phyloP scores from a whole-genome alignment of 345 rosid species.

The Reutealis trisperma region DNA sequence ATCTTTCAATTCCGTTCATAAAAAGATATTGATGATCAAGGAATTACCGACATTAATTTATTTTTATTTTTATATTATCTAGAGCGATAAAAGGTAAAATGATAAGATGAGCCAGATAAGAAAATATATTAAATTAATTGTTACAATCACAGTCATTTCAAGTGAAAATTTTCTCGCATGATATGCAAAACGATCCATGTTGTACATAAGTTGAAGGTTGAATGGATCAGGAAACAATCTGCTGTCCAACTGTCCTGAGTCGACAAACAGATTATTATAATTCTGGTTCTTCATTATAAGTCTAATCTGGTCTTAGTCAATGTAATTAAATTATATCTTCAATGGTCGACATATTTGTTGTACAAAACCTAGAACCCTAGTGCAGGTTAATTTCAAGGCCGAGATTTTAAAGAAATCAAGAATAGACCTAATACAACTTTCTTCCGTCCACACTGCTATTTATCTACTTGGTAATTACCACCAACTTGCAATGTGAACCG shows the following conservation, averaged over 20 bases:
- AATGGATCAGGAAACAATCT: neutral
- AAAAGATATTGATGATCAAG: neutral
- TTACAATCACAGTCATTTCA: neutral
- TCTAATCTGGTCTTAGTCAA: neutral
- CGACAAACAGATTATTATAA: neutral
- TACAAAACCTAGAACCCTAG: no score
- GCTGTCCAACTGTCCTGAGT: neutral
- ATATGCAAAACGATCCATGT: neutral
- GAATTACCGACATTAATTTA: constrained; percentile 6
- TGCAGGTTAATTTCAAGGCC: neutral
- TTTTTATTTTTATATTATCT: no score
- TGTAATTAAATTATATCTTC: neutral
- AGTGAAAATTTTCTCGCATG: no score
- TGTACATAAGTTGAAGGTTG: neutral
- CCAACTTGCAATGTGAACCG: neutral
- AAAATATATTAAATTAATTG: no score
- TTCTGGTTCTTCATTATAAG: neutral
- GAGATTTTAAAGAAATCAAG: neutral
- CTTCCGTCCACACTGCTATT: neutral
- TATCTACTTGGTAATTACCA: no score
- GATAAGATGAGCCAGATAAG: no score
- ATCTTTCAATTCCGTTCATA: neutral
- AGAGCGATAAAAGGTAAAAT: no score
- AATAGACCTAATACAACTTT: neutral
- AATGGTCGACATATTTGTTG: neutral